These are phyloP conservation scores for Podospora australis DNA, from an alignment of 495 filamentous ascomycete genomes.

Conservation along the genomic window DNA sequence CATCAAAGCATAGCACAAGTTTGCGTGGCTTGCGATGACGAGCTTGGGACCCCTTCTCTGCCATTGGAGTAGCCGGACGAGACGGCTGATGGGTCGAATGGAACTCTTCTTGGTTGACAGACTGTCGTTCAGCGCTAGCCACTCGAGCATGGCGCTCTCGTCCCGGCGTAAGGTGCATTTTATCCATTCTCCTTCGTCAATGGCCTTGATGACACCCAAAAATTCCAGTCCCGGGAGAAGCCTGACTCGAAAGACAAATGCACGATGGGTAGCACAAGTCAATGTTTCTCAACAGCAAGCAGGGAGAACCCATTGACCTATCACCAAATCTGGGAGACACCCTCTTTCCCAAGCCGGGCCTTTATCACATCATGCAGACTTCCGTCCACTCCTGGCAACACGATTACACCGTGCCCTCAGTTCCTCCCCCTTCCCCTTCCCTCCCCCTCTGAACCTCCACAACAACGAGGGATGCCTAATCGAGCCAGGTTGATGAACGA, in stretches of 20 bases:
- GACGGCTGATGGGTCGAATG: slow-evolving; percentile 24
- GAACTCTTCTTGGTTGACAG: slow-evolving; percentile 11
- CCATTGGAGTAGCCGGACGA: slow-evolving; percentile 15
- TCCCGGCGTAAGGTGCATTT: slow-evolving; percentile 19
- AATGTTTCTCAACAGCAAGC: not conserved
- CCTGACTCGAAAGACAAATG: not conserved
- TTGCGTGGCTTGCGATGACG: slow-evolving; percentile 27
- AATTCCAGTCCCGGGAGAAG: not conserved
- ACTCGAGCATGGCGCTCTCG: not conserved
- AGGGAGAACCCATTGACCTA: not conserved
- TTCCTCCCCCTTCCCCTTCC: no score
- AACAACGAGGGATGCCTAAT: no score
- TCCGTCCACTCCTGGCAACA: no score
- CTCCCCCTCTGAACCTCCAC: no score
- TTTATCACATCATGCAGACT: no score
- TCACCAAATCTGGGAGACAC: not conserved
- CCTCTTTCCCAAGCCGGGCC: no score
- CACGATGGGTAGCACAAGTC: not conserved
- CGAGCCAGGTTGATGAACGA: no score
- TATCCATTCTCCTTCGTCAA: slow-evolving; percentile 15
- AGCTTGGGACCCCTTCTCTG: not conserved
- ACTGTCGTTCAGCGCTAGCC: not conserved
- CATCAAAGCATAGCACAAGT: slow-evolving; percentile 81
- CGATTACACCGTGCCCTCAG: no score
- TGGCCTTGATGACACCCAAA: not conserved